These are phyloP conservation scores for Didymella arachidicola DNA, from an alignment of 2,329 filamentous ascomycete genomes.

Conservation along the genomic window DNA sequence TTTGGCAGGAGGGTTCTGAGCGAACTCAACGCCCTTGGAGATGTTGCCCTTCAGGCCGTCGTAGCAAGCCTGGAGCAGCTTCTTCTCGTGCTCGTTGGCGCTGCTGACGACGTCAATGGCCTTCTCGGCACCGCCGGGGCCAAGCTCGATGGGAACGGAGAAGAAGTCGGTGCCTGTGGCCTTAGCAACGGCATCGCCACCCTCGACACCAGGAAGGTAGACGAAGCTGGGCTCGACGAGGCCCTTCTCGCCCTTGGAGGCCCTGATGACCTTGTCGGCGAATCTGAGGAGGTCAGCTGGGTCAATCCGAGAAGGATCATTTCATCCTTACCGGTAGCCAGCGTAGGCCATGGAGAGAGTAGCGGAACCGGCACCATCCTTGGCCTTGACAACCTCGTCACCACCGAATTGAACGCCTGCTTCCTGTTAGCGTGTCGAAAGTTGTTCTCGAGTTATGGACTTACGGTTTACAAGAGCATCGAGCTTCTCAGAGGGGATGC, in stretches of 20 bases:
- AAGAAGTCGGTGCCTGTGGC: constrained; percentile 89
- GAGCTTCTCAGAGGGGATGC: constrained; percentile 88
- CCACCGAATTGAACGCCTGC: constrained; percentile 90
- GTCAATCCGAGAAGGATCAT: background rate
- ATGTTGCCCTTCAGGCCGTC: constrained; percentile 91
- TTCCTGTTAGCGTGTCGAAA: constrained; percentile 8
- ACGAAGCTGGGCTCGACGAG: constrained; percentile 95
- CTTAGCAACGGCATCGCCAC: constrained; percentile 85
- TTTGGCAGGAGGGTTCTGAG: constrained; percentile 74
- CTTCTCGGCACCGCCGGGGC: constrained; percentile 85
- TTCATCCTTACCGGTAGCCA: constrained; percentile 76
- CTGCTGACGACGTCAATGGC: constrained; percentile 78
- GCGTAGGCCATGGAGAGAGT: constrained; percentile 96
- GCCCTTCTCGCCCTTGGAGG: constrained; percentile 85
- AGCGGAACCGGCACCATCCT: constrained; percentile 88
- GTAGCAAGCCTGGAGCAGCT: constrained; percentile 77
- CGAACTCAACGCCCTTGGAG: constrained; percentile 89
- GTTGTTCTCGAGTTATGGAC: constrained; percentile 34
- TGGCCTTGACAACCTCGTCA: constrained; percentile 95
- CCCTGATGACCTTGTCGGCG: constrained; percentile 92
- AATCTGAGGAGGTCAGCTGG: constrained; percentile 65
- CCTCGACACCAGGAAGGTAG: constrained; percentile 88
- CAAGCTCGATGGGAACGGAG: constrained; percentile 94
- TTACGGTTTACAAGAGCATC: constrained; percentile 85
- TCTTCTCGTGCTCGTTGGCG: constrained; percentile 88